Base-by-base conservation (phyloP, 2,329 filamentous ascomycete species). In the Colletotrichum lini region DNA sequence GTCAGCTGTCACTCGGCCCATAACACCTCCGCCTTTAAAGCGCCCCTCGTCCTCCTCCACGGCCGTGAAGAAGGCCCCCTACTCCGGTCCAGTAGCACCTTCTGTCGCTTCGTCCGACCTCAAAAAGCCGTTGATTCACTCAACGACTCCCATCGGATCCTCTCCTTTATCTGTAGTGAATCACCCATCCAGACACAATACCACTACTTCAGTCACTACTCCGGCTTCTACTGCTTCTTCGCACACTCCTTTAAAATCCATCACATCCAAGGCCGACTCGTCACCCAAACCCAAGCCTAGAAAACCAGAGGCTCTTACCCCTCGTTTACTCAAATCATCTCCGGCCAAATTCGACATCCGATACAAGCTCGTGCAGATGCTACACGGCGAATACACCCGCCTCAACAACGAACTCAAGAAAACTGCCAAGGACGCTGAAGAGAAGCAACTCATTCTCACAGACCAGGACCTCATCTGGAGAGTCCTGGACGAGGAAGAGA, bases 401-500 rank as follows among this genome's bases (percentile, higher is more conserved):
- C 86, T 95, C 10, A 95, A 96, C 77, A 82, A 85, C 16, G 88
- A 90, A 74, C 79, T 93, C 2, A 84, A 84, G 59, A 89, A 88
- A 66, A 84, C 84, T 53, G 82, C 72, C 26, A 87, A 86, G 66
- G 83, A 84, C 63, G 81, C 85, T 8, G 87, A 88, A 23, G 82
- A 85, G 52, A 78, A 80, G 50, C 82, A 84, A n/a, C 82, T 93
- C 2, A 77, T 91, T 18, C 79, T 94, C 57, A 88, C 87, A 1
- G 85, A 90, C 1, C 90, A 94, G 77, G 88, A 91, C 56, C 84
- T 95, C 26, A 92, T 95, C 72, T 89, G 87, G 74, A 84, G 90
- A 72, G 89, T 90, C 0, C 83, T 96, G 1, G 92, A 96, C 74
- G 90, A 95, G 72, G 97, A 99, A 82, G 91, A 97, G 78, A 89